Evolutionary conservation across 176 grass and related monocot species (phyloP).

Genomic region (Eragrostis curvula): DNA sequence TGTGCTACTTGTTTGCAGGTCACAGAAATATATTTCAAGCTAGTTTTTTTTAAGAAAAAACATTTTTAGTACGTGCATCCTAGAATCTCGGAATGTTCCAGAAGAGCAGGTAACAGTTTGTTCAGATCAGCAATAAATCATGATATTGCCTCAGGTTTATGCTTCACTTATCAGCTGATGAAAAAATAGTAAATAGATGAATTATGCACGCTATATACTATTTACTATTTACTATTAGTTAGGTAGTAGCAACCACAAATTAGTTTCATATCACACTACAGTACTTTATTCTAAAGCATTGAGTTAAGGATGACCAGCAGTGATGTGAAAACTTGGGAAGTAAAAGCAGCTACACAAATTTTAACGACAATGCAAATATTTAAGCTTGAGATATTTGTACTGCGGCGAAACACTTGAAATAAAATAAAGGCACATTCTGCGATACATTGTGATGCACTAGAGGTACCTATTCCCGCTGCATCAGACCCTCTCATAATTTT

Average conservation of each 20-base stretch:
- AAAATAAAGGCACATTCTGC: not conserved
- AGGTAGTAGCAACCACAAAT: not conserved
- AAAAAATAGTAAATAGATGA: not conserved
- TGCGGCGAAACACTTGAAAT: not conserved
- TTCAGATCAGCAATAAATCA: not conserved
- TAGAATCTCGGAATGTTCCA: not conserved
- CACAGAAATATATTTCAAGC: not conserved
- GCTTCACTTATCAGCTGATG: not conserved
- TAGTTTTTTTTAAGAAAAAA: not conserved
- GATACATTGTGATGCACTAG: not conserved
- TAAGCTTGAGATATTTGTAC: not conserved
- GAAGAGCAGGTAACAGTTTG: not conserved
- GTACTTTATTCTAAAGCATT: not conserved
- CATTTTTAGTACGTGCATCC: too few relatives aligned
- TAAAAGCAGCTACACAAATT: not conserved
- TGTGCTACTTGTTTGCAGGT: not conserved
- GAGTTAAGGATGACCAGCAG: not conserved
- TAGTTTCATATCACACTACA: not conserved
- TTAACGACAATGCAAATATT: not conserved
- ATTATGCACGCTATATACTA: not conserved
- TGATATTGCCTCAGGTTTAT: not conserved
- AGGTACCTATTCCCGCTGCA: conserved; percentile 66
- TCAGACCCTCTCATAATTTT: conserved; percentile 78
- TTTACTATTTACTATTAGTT: too few relatives aligned
- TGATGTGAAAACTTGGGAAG: not conserved